Evolutionary conservation across 345 rosid species (phyloP), one percentile per base, ranked within the genome.

Genomic region (Cardiospermum halicacabum): DNA sequence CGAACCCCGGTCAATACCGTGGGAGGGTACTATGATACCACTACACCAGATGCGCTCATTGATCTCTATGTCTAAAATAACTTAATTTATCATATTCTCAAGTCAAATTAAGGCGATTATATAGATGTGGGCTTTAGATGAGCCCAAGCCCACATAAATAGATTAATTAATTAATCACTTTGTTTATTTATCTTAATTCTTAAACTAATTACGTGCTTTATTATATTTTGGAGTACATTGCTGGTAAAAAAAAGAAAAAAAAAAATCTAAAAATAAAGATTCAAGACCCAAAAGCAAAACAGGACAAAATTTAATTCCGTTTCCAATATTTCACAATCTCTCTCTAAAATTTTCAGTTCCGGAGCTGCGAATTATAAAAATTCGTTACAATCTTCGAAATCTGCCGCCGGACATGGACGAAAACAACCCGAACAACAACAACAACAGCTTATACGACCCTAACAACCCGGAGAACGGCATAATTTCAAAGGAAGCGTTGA

Each of bases 11-110:
- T 85, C 91, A 85, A 85, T 82, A 85, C 90, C 94, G 90, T 87
- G 96, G 94, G 96, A 87, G 97, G 96, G 92, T 86, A 85, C 91
- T 82, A 85, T 84, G 94, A 87, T 84, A 85, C 94, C 94, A 86
- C 96, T 82, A 88, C 96, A 86, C 94, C 66, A 83, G 84, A 85
- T 86, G 96, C 96, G 94, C 87, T 27, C 0, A n/a, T 1, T 43
- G 49, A 2, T 9, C 1, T 5, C 0, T 7, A 1, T 0, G 5
- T n/a, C 6, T 21, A 39, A 5, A 39, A 9, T 9, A 0, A 39
- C 8, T 2, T 39, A 9, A 39, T 3, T 39, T 9, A 11, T 9
- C 8, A 0, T 9, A 11, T 37, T 8, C 42, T 8, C 42, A 37
- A 37, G 11, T 6, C 42, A 37, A 37, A 3, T 37, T 8, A 37